phyloP scores from a whole-genome alignment of 1,284 basidiomycete genomes.

The Tilletia indica region DNA sequence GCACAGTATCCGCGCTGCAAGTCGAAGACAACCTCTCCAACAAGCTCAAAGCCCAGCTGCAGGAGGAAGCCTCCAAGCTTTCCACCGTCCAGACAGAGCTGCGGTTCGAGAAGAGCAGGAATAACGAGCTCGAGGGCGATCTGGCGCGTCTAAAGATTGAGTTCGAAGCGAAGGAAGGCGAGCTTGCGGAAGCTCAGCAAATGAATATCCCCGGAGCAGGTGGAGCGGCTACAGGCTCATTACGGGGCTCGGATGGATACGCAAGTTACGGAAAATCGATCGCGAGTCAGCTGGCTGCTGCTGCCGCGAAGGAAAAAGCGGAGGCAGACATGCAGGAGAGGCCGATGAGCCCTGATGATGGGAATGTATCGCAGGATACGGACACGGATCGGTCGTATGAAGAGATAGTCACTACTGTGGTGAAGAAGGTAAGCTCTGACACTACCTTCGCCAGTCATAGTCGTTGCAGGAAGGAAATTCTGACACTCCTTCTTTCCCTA shows the following conservation, averaged over 20 bases:
- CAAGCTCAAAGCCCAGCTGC: conserved; percentile 2
- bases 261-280: conserved; percentile 12
- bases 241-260: neutral
- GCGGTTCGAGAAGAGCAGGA: neutral
- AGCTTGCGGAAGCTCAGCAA: conserved; percentile 15
- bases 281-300: conserved; percentile 8
- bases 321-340: neutral
- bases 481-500: neutral
- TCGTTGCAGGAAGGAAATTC: neutral
- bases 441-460: neutral
- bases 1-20: neutral
- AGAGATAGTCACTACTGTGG: neutral
- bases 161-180: conserved; percentile 2
- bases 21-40: conserved; percentile 6
- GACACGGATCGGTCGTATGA: conserved; percentile 13
- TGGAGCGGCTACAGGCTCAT: neutral
- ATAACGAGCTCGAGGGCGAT: conserved; percentile 12
- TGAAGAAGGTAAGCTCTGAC: conserved; percentile 5
- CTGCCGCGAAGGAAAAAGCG: neutral
- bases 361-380: neutral
- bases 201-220: neutral
- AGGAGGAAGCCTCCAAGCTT: neutral
- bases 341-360: neutral
- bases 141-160: conserved; percentile 4
- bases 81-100: neutral